phyloP scores from a whole-genome alignment of 1,139 yeast species.

The Suhomyces atakaporum region DNA sequence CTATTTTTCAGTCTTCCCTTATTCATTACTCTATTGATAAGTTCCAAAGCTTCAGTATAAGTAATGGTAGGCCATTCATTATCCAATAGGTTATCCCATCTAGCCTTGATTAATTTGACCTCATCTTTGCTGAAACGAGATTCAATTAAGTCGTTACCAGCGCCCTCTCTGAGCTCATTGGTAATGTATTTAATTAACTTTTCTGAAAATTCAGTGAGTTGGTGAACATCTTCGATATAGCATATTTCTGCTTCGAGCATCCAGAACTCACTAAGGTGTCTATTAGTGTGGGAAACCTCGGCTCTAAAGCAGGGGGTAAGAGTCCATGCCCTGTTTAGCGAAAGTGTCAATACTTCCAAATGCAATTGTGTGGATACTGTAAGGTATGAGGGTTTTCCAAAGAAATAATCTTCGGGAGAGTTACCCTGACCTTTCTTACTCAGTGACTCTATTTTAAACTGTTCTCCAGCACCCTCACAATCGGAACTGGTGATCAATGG shows the following conservation, averaged over 20 bases:
- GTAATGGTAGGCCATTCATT: conserved; percentile 71
- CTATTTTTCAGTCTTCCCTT: conserved; percentile 26
- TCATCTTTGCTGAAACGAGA: conserved; percentile 40
- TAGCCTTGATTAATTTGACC: conserved; percentile 19
- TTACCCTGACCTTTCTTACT: conserved; percentile 12
- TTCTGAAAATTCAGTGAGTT: conserved; percentile 69
- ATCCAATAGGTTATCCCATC: conserved; percentile 33
- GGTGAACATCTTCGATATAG: conserved; percentile 57
- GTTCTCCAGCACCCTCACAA: conserved; percentile 98
- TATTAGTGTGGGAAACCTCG: conserved; percentile 84
- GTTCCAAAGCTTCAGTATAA: conserved; percentile 69
- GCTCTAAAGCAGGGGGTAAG: conserved; percentile 93
- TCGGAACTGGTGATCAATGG: conserved; percentile 88
- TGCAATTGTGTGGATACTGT: conserved; percentile 94
- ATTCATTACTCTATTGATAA: conserved; percentile 40
- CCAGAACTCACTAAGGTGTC: conserved; percentile 96
- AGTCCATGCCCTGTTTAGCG: conserved; percentile 84
- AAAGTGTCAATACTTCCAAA: conserved; percentile 75
- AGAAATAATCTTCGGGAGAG: conserved; percentile 43
- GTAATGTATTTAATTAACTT: conserved; percentile 63
- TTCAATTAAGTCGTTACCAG: conserved; percentile 44
- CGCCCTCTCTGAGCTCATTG: conserved; percentile 33
- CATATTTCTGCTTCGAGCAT: conserved; percentile 93
- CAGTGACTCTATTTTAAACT: conserved; percentile 54
- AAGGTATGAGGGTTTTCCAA: conserved; percentile 66